Evolutionary conservation across 2,329 filamentous ascomycete species (phyloP), one percentile per base, ranked within the genome.

Genomic region (Cordyceps militaris): DNA sequence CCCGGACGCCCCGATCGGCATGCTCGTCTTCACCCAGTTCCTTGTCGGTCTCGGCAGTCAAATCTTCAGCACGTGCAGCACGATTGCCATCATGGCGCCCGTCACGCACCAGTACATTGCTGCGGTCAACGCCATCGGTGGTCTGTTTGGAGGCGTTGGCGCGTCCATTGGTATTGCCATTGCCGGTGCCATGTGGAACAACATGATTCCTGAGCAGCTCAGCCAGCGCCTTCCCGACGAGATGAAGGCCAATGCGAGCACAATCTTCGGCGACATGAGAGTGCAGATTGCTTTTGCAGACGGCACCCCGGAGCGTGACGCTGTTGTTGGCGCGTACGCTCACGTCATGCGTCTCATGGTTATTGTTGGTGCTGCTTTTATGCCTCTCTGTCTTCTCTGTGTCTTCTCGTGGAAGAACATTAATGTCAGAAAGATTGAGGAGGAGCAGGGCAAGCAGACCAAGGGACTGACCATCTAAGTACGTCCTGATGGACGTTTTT

Each of bases 121-220:
- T 8, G 76, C 78, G 3, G 77, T 76, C 10, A 76, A 83, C 2
- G 82, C 82, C 11, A 74, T 87, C 52, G 78, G 80, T 60, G 73
- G 79, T n/a, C 75, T 86, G 4, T 81, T 83, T 43, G 80, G 82
- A 56, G 78, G 79, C 50, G 77, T 86, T 60, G 84, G 83, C 51
- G 79, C 78, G 24, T 78, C 81, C 2, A 74, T 84, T 4, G 82
- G 82, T 3, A 73, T 75, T 5, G 80, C 82, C 38, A 76, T 87
- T 58, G 81, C 83, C 1, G 81, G 80, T 2, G 81, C 79, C 9
- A 76, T 87, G 57, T 87, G 84, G 84, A 82, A 79, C 6, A 79
- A 79, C 61, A 70, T 78, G 10, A 70, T 83, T 47, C 76, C 76
- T 7, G 61, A 59, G 4, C 71, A 74, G 36, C 69, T 83, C 3